Base-by-base conservation (phyloP, 768 basidiomycete species). In the Holtermannia corniformis region DNA sequence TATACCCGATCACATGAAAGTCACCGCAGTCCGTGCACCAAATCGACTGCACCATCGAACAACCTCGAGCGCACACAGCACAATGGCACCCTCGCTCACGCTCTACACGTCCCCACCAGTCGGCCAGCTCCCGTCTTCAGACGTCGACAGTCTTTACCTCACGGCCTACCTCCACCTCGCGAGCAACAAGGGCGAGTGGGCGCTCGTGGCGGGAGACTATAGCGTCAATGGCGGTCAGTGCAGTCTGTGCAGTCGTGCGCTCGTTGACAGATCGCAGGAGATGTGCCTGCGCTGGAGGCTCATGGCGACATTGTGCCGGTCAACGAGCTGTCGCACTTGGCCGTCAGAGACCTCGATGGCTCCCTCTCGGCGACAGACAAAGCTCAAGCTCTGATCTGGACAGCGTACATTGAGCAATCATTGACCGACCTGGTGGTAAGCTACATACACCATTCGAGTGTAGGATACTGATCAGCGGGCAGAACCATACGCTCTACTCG, bases 401-500 rank as follows among this genome's bases (percentile, higher is more conserved):
- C 42, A 52, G 55, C 60, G 16, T 67, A 64, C 49, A 67, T 67
- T 19, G 61, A 67, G 43, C 55, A 57, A 40, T 57, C 52, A 16
- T 40, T 67, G 3, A 56, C 59, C 4, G 65, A 67, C 51, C 53
- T 67, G 3, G 52, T 64, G 16, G 65, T 67, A 25, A 41, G 65
- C 58, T 21, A 11, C 13, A 32, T 27, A 40, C 7, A 20, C 23
- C 45, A 7, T 27, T 27, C 19, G 25, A 45, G 27, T 3, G 12
- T 14, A 12, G 14, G 12, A 19, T 40, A 14, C 52, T 54, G 41
- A 52, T 40, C 16, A 14, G 5, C 26, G 16, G 43, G 22, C 41
- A 67, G 65, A 58, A 64, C 26, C 65, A 63, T 52, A 53, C 59
- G 22, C 52, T 61, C 5, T 67, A 63, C 53, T 61, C 63, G 1